Evolutionary conservation across 176 grass and related monocot species (phyloP).

Genomic region (Aechmea fasciata): DNA sequence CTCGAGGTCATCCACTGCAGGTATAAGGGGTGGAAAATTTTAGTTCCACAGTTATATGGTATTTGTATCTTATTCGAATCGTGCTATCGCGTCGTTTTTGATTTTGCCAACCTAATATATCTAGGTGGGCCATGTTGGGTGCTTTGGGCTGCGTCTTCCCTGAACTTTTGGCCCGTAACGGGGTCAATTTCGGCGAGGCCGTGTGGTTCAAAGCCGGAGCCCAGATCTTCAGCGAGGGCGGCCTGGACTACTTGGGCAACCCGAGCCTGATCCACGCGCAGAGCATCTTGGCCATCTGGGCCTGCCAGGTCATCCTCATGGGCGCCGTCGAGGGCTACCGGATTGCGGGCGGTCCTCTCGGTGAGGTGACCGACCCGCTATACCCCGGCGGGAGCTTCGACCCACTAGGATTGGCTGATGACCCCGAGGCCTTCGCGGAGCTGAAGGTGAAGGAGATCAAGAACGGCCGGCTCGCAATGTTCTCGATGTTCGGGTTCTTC

Average conservation of each 20-base stretch:
- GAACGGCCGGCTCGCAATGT: constrained; percentile 67
- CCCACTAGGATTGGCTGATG: constrained; percentile 47
- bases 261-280: constrained; percentile 48
- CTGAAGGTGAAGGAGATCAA: constrained; percentile 81
- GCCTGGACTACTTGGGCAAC: constrained; percentile 65
- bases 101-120: no score
- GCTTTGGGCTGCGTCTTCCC: constrained; percentile 73
- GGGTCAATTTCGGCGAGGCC: constrained; percentile 75
- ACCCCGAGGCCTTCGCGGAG: constrained; percentile 56
- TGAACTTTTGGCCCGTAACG: constrained; percentile 48
- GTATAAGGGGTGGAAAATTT: no score
- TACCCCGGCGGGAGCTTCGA: constrained; percentile 58
- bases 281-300: constrained; percentile 64
- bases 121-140: constrained; percentile 57
- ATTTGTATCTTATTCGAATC: no score
- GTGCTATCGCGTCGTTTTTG: no score
- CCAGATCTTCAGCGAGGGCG: constrained; percentile 67
- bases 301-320: constrained; percentile 53
- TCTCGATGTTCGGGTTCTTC: constrained; percentile 80
- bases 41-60: no score
- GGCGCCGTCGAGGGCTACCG: constrained; percentile 73
- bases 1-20: constrained; percentile 29
- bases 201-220: constrained; percentile 73
- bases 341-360: constrained; percentile 49
- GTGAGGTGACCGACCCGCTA: constrained; percentile 48